Evolutionary conservation across 257 asterid genomes (phyloP).

Genomic region (Solanum gracilifrons): DNA sequence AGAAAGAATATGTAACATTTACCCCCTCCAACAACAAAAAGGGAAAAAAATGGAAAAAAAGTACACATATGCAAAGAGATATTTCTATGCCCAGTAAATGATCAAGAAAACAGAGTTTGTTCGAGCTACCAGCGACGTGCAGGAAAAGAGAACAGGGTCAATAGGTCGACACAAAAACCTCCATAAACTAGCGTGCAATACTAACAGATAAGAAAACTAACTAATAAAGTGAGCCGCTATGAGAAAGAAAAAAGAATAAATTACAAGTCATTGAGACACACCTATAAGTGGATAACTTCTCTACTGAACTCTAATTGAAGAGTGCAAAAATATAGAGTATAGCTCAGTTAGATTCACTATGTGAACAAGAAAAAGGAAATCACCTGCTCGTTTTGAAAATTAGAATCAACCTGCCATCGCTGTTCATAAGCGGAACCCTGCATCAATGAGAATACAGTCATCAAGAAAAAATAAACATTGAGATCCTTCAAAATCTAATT

Average conservation of each 20-base stretch:
- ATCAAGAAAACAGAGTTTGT: not conserved
- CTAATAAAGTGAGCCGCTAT: not conserved
- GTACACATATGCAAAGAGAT: not conserved
- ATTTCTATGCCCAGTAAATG: not conserved
- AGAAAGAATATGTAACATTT: not conserved
- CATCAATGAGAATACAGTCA: slow-evolving; percentile 1
- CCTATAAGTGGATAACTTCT: not conserved
- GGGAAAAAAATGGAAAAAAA: not conserved
- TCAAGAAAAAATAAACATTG: not conserved
- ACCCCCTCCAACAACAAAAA: not conserved
- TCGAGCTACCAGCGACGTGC: not conserved
- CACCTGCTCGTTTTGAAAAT: slow-evolving; percentile 84
- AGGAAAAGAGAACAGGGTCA: not conserved
- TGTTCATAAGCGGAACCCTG: slow-evolving; percentile 63
- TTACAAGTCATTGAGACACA: not conserved
- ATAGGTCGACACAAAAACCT: not conserved
- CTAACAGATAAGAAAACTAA: not conserved
- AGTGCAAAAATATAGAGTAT: not conserved
- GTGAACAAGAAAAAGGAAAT: slow-evolving; percentile 9
- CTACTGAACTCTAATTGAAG: not conserved
- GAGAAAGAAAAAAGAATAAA: not conserved
- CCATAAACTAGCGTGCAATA: not conserved
- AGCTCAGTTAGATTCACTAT: not conserved
- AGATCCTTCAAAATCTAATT: not conserved
- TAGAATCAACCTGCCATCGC: slow-evolving; percentile 65